Evolutionary conservation across 2,329 filamentous ascomycete genomes (phyloP), one percentile per base, ranked within the genome.

Genomic region (Scleromitrula shiraiana): DNA sequence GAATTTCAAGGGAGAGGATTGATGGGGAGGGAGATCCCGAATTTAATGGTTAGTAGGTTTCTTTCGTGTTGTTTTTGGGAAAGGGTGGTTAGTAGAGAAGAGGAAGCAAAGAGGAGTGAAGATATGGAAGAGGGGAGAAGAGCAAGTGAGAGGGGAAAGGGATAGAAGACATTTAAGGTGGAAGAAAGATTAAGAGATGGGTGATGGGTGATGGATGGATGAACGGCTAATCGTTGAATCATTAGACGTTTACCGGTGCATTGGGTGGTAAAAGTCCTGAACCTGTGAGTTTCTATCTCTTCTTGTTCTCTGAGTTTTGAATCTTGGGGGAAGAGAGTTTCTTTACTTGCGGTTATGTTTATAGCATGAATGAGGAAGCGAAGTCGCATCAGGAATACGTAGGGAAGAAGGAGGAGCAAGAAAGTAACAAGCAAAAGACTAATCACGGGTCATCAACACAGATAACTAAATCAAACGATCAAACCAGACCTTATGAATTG

Each of bases 401-500:
- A n/a, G n/a, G n/a, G n/a, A n/a, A n/a, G n/a, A n/a, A n/a, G n/a
- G n/a, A n/a, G n/a, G n/a, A n/a, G n/a, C n/a, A n/a, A n/a, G n/a
- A n/a, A n/a, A n/a, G n/a, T n/a, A n/a, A n/a, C n/a, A n/a, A n/a
- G n/a, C n/a, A n/a, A n/a, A n/a, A n/a, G n/a, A n/a, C 36, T 5
- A 8, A 39, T 20, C 10, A 40, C 23, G 24, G 14, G 15, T 17
- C 32, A 6, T 15, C 7, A 6, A 27, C n/a, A 7, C 4, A 47
- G 45, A 47, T 47, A 29, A 47, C 45, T 4, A 47, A 47, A 15
- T 41, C 37, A 2, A 26, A 20, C 14, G 45, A 47, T 36, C 35
- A 41, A 23, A n/a, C 37, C 5, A 41, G 37, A 36, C 29, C 45
- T 14, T 47, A n/a, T 23, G 32, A 24, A 15, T 37, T 47, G 15